phyloP scores from a whole-genome alignment of 192 early-diverging fungal genomes.

The Radiomyces spectabilis region DNA sequence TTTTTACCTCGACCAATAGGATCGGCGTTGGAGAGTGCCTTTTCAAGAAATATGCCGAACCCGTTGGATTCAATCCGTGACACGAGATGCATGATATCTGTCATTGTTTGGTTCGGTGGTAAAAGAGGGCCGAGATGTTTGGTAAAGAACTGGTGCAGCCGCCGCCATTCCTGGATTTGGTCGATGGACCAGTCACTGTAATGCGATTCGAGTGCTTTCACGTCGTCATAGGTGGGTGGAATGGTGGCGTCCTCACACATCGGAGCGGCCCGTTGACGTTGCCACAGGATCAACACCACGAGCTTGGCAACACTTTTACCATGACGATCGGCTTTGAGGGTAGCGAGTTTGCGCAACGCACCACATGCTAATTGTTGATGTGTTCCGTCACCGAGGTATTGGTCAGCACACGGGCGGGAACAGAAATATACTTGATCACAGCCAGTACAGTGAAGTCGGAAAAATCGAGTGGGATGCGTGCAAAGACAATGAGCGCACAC shows the following conservation, averaged over 20 bases:
- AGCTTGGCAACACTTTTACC: conserved; percentile 59
- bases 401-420: conserved; percentile 33
- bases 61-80: conserved; percentile 59
- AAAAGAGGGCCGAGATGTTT: conserved; percentile 36
- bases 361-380: conserved; percentile 38
- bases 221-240: conserved; percentile 31
- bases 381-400: conserved; percentile 25
- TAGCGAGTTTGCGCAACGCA: conserved; percentile 46
- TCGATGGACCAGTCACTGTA: conserved; percentile 52
- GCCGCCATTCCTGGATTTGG: conserved; percentile 49
- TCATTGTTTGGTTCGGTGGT: conserved; percentile 13
- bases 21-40: conserved; percentile 11
- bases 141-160: conserved; percentile 36
- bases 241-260: conserved; percentile 20
- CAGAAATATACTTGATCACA: conserved; percentile 60
- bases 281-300: conserved; percentile 36
- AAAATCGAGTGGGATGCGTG: conserved; percentile 37
- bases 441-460: conserved; percentile 41
- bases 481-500: conserved; percentile 56
- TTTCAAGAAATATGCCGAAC: conserved; percentile 55
- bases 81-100: conserved; percentile 49
- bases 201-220: conserved; percentile 47
- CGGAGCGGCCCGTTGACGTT: conserved; percentile 21
- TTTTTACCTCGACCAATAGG: conserved; percentile 35
- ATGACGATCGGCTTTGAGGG: conserved; percentile 50